Base-by-base conservation (phyloP, 2,329 filamentous ascomycete species). In the Fusarium beomiforme region DNA sequence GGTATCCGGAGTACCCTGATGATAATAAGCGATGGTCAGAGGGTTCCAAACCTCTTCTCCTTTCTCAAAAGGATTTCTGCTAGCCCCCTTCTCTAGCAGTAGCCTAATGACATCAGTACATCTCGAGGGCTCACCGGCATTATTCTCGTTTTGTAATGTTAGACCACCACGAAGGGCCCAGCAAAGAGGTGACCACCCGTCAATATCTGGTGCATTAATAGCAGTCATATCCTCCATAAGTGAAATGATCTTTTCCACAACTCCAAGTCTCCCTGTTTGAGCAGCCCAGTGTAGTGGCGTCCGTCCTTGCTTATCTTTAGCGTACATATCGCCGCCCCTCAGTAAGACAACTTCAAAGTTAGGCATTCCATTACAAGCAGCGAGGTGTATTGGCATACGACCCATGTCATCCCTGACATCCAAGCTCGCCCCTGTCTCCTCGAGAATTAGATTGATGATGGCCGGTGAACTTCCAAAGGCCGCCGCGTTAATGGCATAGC, bases 161-260 rank as follows among this genome's bases (percentile, higher is more conserved):
- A 33, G 7, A 1, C 16, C 6, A 8, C 23, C 1, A 8, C 61
- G 55, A 19, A 55, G 42, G 29, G 57, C 64, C 64, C 55, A 68
- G 23, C 64, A 68, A 26, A 68, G 49, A 0, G 61, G 61, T 17
- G 64, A 66, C 61, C 64, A 68, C 2, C 61, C 55, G 21, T 66
- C 64, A 26, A 68, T 56, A 21, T 68, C 64, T 3, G 43, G 43
- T 6, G 16, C 8, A 34, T 67, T 33, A 2, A 66, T 11, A 14
- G 33, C 37, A 3, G 39, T 2, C 16, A 51, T 50, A 26, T 44
- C 53, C 1, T 36, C 39, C 8, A 60, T 23, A 3, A 65, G 24
- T 1, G 58, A 56, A 5, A 63, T 39, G 3, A 56, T 56, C 36
- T 65, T 63, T 6, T 49, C 31, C 0, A 63, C 36, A 24, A 56